Base-by-base conservation (phyloP, 441 rosid genomes). In the Macaranga tanarius region DNA sequence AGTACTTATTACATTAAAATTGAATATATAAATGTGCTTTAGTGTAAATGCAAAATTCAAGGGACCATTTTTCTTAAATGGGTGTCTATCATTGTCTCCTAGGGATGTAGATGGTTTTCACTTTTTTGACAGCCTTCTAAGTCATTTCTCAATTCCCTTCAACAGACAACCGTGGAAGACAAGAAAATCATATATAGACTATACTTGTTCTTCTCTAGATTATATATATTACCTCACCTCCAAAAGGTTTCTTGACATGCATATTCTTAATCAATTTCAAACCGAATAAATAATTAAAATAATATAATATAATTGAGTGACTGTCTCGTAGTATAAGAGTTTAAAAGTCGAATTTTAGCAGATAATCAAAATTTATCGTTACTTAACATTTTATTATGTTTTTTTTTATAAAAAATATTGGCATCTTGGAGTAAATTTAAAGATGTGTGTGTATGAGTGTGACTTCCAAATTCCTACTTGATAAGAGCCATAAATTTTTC, bases 1-100 rank as follows among this genome's bases (percentile, higher is more conserved):
- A 62, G 28, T 67, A 67, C 76, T 66, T 65, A 73, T 64, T 22
- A 17, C 26, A 50, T 44, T 58, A 63, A 22, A 4, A 23, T 10
- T 51, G 2, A 56, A 56, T 31, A 69, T 15, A 40, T 60, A 2
- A 62, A 8, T 17, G 52, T 67, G 57, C 17, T 65, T 60, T 51
- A 31, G 11, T 54, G 19, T 48, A 56, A 56, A 13, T 58, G 64
- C 62, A 68, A 61, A 74, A 70, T 66, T 63, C 19, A 51, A 72
- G 80, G 84, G 82, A 40, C 83, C 83, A 72, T 72, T 76, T 72
- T 62, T 72, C 77, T 69, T 69, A 72, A 79, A 77, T 75, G 79
- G 71, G 47, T 50, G 80, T 79, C 85, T 65, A 65, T 79, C 84
- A 73, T 7, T 78, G 83, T 81, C 79, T 79, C 76, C 82, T 28